These are phyloP conservation scores for Fraxinus americana DNA, from an alignment of 257 asterid species.

Conservation along the genomic window DNA sequence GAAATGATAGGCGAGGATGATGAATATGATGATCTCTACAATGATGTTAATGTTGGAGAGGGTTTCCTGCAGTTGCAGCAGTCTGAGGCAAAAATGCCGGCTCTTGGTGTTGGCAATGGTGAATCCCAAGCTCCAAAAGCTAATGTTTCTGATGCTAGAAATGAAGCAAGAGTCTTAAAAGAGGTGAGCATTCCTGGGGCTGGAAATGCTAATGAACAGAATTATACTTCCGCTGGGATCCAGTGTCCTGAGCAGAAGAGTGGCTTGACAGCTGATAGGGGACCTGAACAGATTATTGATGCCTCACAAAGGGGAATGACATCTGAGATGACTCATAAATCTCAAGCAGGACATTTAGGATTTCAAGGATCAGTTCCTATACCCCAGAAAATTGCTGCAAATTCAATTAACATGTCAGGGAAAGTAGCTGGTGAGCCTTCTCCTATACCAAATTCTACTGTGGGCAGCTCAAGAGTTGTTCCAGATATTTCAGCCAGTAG, in stretches of 20 bases:
- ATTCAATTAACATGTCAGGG: constrained; percentile 38
- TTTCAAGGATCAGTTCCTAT: constrained; percentile 49
- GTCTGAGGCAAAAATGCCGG: constrained; percentile 48
- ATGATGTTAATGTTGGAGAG: constrained; percentile 59
- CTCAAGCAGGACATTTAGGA: constrained; percentile 55
- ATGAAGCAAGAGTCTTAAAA: constrained; percentile 41
- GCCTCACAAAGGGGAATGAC: constrained; percentile 45
- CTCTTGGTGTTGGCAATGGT: constrained; percentile 45
- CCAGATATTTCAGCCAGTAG: constrained; percentile 46
- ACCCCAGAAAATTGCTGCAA: constrained; percentile 44
- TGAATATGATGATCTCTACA: constrained; percentile 61
- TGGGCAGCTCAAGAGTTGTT: constrained; percentile 48
- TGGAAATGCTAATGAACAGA: constrained; percentile 39
- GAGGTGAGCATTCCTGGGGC: constrained; percentile 43
- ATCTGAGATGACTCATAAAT: constrained; percentile 44
- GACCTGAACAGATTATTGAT: constrained; percentile 38
- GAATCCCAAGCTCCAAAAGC: constrained; percentile 49
- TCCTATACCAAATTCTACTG: constrained; percentile 33
- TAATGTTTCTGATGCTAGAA: constrained; percentile 41
- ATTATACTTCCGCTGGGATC: constrained; percentile 33
- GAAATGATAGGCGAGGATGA: constrained; percentile 66
- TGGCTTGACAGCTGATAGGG: constrained; percentile 38
- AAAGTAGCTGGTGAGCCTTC: constrained; percentile 50
- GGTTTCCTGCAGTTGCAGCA: constrained; percentile 51
- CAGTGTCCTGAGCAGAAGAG: constrained; percentile 57